Conservation (phyloP, 148 eudicot genomes). For the Talinum fruticosum region DNA sequence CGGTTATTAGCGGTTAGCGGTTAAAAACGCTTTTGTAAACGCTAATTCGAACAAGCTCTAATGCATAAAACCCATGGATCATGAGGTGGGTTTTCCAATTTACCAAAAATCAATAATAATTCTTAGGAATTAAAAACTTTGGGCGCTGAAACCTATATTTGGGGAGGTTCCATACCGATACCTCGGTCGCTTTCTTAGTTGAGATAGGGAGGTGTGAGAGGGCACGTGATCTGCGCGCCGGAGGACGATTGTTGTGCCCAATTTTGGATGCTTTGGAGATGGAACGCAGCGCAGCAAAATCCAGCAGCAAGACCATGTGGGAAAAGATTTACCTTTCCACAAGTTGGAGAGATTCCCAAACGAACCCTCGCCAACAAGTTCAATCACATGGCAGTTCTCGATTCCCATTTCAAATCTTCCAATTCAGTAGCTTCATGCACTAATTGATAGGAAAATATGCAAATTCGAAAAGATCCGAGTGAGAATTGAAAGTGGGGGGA, state of each 20-base stretch:
- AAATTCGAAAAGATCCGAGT: not conserved
- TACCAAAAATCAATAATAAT: slow-evolving; percentile 69
- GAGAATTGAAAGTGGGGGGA: not conserved
- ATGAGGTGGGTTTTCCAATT: slow-evolving; percentile 56
- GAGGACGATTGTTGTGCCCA: slow-evolving; percentile 83
- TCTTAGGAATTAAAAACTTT: slow-evolving; percentile 54
- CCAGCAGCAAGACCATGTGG: slow-evolving; percentile 93
- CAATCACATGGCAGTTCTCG: slow-evolving; percentile 89
- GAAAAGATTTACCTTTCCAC: slow-evolving; percentile 57
- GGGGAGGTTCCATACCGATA: slow-evolving; percentile 82
- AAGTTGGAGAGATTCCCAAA: slow-evolving; percentile 96
- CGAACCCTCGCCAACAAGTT: slow-evolving; percentile 96
- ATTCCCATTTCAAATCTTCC: slow-evolving; percentile 57
- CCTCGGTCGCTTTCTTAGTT: slow-evolving; percentile 44
- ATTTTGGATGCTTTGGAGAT: slow-evolving; percentile 73
- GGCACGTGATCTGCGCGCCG: slow-evolving; percentile 61
- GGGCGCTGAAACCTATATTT: slow-evolving; percentile 81
- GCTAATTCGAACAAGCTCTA: no score
- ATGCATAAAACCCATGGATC: slow-evolving; percentile 95
- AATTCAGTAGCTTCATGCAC: not conserved
- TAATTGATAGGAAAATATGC: not conserved
- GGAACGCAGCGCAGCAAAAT: slow-evolving; percentile 77
- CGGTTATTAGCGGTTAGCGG: no score
- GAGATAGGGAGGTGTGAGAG: slow-evolving; percentile 59
- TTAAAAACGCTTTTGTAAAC: no score